Evolutionary conservation across 2,329 filamentous ascomycete genomes (phyloP).

Genomic region (Arthrobotrys musiformis): DNA sequence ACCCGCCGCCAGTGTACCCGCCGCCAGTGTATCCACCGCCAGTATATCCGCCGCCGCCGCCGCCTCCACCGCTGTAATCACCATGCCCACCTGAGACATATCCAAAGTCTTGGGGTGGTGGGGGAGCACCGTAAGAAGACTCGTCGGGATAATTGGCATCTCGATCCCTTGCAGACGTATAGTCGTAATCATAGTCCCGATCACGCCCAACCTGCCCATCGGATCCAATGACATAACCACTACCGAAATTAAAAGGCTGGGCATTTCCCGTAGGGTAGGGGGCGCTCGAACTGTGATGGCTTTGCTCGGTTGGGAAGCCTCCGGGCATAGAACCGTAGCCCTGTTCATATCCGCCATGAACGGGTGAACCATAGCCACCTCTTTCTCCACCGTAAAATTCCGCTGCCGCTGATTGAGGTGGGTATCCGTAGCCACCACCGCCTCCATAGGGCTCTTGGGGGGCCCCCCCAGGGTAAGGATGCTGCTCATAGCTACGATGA

Average conservation of each 20-base stretch:
- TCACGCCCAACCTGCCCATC: conserved; percentile 51
- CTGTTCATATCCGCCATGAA: conserved; percentile 6
- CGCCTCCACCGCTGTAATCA: conserved; percentile 31
- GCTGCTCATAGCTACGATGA: conserved; percentile 23
- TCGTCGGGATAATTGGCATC: conserved; percentile 44
- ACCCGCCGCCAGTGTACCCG: not conserved
- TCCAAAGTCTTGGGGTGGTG: conserved; percentile 45
- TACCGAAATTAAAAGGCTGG: conserved; percentile 34
- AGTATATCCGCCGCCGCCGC: not conserved
- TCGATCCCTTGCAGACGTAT: conserved; percentile 12
- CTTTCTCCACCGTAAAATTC: conserved; percentile 41
- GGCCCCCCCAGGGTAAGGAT: not conserved
- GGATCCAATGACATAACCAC: conserved; percentile 47
- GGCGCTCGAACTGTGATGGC: conserved; percentile 4
- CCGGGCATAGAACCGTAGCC: conserved; percentile 29
- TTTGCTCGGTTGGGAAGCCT: conserved; percentile 26
- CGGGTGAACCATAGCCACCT: not conserved
- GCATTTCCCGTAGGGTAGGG: conserved; percentile 50
- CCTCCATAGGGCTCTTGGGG: conserved; percentile 11
- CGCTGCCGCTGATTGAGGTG: not conserved
- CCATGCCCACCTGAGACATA: conserved; percentile 47
- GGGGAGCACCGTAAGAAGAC: conserved; percentile 36
- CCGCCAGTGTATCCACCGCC: not conserved
- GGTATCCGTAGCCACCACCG: conserved; percentile 31
- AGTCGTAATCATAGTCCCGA: conserved; percentile 50